These are phyloP conservation scores for Geum urbanum DNA, from an alignment of 306 rosid genomes.

Conservation along the genomic window DNA sequence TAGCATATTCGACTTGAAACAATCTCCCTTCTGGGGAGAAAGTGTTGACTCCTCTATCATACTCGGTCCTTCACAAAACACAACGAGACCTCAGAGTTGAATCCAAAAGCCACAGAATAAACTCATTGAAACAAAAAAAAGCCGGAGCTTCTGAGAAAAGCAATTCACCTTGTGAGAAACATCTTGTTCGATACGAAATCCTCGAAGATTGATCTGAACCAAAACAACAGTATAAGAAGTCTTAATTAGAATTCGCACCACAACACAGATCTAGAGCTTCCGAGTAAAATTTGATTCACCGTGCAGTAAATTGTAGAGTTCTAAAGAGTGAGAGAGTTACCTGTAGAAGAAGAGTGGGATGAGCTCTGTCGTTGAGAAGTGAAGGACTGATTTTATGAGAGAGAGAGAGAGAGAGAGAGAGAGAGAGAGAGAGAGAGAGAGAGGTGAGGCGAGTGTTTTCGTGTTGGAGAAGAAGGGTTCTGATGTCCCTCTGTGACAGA, in stretches of 20 bases:
- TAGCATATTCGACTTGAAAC: constrained; percentile 98
- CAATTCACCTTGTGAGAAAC: constrained; percentile 84
- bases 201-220: constrained; percentile 20
- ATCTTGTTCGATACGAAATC: constrained; percentile 35
- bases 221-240: not conserved
- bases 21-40: constrained; percentile 96
- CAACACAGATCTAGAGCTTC: too few relatives aligned
- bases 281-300: not conserved
- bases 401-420: too few relatives aligned
- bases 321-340: not conserved
- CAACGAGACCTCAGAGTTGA: constrained; percentile 2
- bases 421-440: too few relatives aligned
- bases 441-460: not conserved
- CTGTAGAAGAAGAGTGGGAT: not conserved
- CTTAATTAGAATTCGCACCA: too few relatives aligned
- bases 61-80: constrained; percentile 66
- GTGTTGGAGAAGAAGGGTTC: constrained; percentile 26
- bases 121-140: not conserved
- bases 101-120: not conserved
- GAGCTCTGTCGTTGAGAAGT: not conserved
- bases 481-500: not conserved
- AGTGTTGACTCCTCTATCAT: constrained; percentile 96
- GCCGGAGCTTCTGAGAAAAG: not conserved
- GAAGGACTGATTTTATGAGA: constrained; percentile 3
- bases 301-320: not conserved